These are phyloP conservation scores for Termitomyces sp. DNA, from an alignment of 768 basidiomycete species.

Conservation along the genomic window DNA sequence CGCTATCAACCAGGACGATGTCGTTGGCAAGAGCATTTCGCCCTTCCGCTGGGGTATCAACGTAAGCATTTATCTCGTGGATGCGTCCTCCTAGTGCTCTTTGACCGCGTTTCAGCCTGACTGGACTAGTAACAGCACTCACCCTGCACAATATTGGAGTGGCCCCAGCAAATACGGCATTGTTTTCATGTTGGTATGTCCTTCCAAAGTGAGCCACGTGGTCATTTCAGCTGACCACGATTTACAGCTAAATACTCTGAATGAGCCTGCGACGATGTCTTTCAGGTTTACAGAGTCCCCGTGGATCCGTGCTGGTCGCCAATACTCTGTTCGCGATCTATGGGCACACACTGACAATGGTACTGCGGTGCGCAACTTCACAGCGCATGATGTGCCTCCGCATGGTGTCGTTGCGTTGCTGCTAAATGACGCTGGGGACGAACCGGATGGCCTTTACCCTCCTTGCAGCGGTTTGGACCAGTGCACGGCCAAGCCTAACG, in stretches of 20 bases:
- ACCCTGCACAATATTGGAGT: constrained; percentile 66
- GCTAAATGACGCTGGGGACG: constrained; percentile 62
- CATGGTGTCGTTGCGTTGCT: constrained; percentile 71
- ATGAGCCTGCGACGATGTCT: constrained; percentile 47
- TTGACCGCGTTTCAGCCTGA: constrained; percentile 22
- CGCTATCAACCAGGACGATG: constrained; percentile 67
- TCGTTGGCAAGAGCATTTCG: constrained; percentile 55
- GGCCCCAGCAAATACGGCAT: constrained; percentile 57
- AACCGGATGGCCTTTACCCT: constrained; percentile 55
- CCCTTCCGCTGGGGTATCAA: constrained; percentile 71
- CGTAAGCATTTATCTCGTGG: constrained; percentile 27
- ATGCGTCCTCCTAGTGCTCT: neutral
- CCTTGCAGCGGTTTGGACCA: constrained; percentile 53
- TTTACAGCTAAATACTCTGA: constrained; percentile 49
- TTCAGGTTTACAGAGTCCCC: constrained; percentile 64
- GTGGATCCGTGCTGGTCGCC: constrained; percentile 59
- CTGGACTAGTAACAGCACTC: constrained; percentile 36
- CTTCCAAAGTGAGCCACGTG: neutral
- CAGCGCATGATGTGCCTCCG: constrained; percentile 48
- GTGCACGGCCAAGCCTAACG: constrained; percentile 61
- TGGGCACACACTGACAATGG: constrained; percentile 74
- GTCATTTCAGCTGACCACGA: neutral
- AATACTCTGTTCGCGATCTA: constrained; percentile 64
- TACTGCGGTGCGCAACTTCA: constrained; percentile 58
- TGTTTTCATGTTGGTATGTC: constrained; percentile 59